phyloP scores from a whole-genome alignment of 1,139 yeast genomes.

The Casaregolazyma lundiana region DNA sequence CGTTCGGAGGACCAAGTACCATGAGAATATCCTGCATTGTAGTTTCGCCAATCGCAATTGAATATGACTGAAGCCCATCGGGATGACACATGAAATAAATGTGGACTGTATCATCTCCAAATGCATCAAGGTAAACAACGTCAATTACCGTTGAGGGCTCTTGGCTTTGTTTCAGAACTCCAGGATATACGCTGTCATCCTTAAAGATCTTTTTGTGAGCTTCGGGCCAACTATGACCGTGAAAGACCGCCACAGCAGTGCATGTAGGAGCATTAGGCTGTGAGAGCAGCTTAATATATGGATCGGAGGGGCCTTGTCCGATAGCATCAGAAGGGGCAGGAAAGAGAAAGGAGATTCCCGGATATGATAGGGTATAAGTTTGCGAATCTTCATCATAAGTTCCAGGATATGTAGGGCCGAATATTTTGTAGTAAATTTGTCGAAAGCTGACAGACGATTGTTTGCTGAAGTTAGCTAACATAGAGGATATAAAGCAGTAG shows the following conservation, averaged over 20 bases:
- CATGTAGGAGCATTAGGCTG: slow-evolving; percentile 23
- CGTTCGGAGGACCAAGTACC: slow-evolving; percentile 32
- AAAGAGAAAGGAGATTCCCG: slow-evolving; percentile 33
- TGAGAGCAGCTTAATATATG: slow-evolving; percentile 19
- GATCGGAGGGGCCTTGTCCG: background rate
- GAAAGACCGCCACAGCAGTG: slow-evolving; percentile 27
- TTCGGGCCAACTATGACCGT: slow-evolving; percentile 30
- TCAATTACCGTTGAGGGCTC: slow-evolving; percentile 8
- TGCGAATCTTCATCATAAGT: slow-evolving; percentile 13
- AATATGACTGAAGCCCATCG: slow-evolving; percentile 12
- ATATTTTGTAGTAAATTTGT: slow-evolving; percentile 28
- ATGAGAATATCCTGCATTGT: slow-evolving; percentile 31
- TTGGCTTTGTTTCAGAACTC: slow-evolving; percentile 8
- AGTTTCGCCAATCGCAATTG: slow-evolving; percentile 18
- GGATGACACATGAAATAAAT: slow-evolving; percentile 22
- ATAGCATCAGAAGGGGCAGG: slow-evolving; percentile 11
- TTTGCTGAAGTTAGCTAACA: slow-evolving; percentile 2
- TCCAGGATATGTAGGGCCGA: slow-evolving; percentile 35
- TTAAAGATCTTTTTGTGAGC: slow-evolving; percentile 15
- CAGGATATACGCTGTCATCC: slow-evolving; percentile 6
- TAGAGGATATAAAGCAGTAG: background rate
- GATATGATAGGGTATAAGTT: slow-evolving; percentile 28
- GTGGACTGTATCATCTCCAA: slow-evolving; percentile 14
- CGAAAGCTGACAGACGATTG: slow-evolving; percentile 24
- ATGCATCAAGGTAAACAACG: slow-evolving; percentile 17